Evolutionary conservation across 331 rosid genomes (phyloP), one percentile per base, ranked within the genome.

Genomic region (Prunus yedoensis): DNA sequence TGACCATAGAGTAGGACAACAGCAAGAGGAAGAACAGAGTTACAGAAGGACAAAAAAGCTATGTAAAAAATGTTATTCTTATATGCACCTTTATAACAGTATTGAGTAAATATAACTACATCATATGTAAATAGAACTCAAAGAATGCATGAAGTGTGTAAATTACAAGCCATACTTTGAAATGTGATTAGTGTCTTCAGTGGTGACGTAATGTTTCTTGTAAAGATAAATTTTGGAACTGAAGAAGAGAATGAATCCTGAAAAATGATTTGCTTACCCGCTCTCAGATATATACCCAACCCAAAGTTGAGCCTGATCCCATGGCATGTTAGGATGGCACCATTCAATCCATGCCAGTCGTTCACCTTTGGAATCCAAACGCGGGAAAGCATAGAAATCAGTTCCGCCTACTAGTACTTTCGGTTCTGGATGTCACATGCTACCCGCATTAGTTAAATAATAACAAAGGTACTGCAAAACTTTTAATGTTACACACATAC

Each of bases 241-340:
- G 14, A 13, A 10, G 27, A 71, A 8, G 4, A 49, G 41, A 27
- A 56, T 1, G 23, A 70, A 43, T 25, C 54, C 50, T 53, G 1
- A 84, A 75, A 60, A n/a, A 32, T 68, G 50, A 73, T 59, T 64
- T 57, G 35, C 92, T 81, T 82, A 94, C 99, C 99, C 99, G 16
- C 87, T 88, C 60, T 90, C 97, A 65, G 97, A 89, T 38, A 92
- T 77, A 85, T 92, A 90, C 56, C 99, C 97, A 80, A 95, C 97
- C 97, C 97, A 92, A 69, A 95, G 96, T 83, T 95, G 89, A 76
- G 99, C 74, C 84, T 68, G 89, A 85, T 95, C 99, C 97, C 99
- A 92, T 10, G 91, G 97, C 99, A 95, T 92, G 85, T 89, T 85
- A 69, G 99, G 99, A 81, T 89, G 99, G 76, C 74, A 67, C 97